Base-by-base conservation (phyloP, 148 eudicot genomes). In the Amaranthus hypochondriacus region DNA sequence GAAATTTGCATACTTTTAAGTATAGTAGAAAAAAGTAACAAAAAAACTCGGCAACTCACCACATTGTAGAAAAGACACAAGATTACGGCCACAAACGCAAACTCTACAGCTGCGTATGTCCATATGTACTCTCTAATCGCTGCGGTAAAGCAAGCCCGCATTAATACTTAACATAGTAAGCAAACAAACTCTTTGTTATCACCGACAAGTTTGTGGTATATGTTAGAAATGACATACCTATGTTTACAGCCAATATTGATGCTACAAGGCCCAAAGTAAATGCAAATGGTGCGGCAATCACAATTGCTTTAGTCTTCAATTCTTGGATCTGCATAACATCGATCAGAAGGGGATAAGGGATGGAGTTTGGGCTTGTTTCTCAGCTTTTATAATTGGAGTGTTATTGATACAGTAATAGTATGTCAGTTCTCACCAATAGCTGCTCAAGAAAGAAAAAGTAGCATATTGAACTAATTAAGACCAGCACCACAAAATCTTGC, bases 391-490 rank as follows among this genome's bases (percentile, higher is more conserved):
- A 48, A 43, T 53, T 9, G 42, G 57, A 52, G 12, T 43, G 12
- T n/a, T 49, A 53, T 68, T 72, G 21, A 12, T 11, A 51, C 56
- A 61, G 78, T 8, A 60, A 68, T 66, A 75, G 2, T 18, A 69
- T 60, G 18, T 28, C 39, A 28, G 39, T 2, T 28, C 85, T 74
- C 80, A 94, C 98, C 95, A 94, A 74, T 50, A 94, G 90, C 81
- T 94, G 98, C 90, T 91, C 98, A 48, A 94, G 88, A 78, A 87
- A 94, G 86, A 94, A 94, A 87, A 94, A 94, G 76, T 94, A 94
- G 81, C 98, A 93, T 69, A 93, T 83, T 60, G 95, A 85, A 85
- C 97, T 88, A 66, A 93, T 87, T 77, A 93, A 73, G 77, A 88
- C 89, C 44, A 93, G 91, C 82, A 91, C 96, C 79, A 89, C 91